A percentile compares a stretch with the other conserved stretches of the same genome.
These are phyloP conservation scores for Xylariaceae sp. DNA, from an alignment of 2,329 filamentous ascomycete genomes.

Conservation along the genomic window DNA sequence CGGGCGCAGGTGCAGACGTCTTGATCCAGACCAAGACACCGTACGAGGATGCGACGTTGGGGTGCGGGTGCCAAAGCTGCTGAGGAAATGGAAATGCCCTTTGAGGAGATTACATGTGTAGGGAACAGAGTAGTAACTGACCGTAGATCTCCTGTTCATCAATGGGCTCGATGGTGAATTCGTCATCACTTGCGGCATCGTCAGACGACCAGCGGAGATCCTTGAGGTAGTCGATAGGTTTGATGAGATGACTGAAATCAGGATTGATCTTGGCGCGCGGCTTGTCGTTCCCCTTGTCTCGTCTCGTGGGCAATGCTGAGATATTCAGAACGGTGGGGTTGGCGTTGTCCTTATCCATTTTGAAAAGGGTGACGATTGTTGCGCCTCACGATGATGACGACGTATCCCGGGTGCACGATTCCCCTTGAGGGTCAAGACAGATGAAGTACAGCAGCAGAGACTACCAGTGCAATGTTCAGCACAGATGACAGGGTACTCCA, in stretches of 20 bases:
- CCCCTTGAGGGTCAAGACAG: neutral
- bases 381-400: no score
- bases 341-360: conserved; percentile 62
- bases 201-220: conserved; percentile 35
- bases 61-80: no score
- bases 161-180: conserved; percentile 72
- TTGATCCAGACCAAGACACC: no score
- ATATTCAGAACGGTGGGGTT: conserved; percentile 90
- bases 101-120: neutral
- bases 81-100: no score
- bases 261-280: conserved; percentile 42
- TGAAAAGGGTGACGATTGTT: neutral
- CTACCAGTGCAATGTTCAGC: no score
- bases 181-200: conserved; percentile 45
- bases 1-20: no score
- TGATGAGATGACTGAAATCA: conserved; percentile 44
- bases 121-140: conserved; percentile 36
- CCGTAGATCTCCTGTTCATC: conserved; percentile 97
- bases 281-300: conserved; percentile 48
- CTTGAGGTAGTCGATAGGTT: conserved; percentile 42
- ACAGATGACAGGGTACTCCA: no score
- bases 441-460: neutral
- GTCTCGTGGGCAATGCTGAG: conserved; percentile 81
- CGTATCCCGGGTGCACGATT: no score
- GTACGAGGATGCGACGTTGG: no score